A percentile compares a stretch with the other conserved stretches of the same genome.
These are phyloP conservation scores for Irpex sp. DNA, from an alignment of 1,284 basidiomycete species.

Conservation along the genomic window DNA sequence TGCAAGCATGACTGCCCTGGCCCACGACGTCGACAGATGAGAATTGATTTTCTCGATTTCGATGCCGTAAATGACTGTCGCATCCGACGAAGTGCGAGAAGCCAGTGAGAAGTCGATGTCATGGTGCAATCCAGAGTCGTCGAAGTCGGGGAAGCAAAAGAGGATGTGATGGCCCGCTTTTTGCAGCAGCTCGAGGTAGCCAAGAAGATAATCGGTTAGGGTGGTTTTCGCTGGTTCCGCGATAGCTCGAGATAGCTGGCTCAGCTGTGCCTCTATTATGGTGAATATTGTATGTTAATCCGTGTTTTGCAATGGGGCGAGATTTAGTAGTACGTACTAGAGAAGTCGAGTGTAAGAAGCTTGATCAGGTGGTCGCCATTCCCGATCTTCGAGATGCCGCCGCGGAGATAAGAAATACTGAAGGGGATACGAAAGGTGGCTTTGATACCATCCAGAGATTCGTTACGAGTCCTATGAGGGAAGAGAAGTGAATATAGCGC, in stretches of 20 bases:
- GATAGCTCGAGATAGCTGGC: constrained; percentile 7
- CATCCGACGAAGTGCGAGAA: constrained; percentile 7
- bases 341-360: constrained; percentile 14
- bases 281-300: not conserved
- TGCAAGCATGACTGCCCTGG: constrained; percentile 27
- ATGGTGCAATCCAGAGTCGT: constrained; percentile 17
- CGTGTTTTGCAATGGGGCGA: too few relatives aligned
- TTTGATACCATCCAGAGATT: constrained; percentile 3
- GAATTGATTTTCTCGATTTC: constrained; percentile 28
- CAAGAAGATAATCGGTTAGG: constrained; percentile 18
- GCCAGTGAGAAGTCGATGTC: constrained; percentile 25
- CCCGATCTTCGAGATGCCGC: constrained; percentile 14
- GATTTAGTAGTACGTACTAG: constrained; percentile 3
- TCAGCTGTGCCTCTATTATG: constrained; percentile 9
- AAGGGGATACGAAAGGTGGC: constrained; percentile 19
- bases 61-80: constrained; percentile 24
- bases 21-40: constrained; percentile 28
- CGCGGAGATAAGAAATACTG: constrained; percentile 8
- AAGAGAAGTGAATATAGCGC: not conserved
- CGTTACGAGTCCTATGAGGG: not conserved
- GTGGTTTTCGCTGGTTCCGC: constrained; percentile 7
- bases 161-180: constrained; percentile 27
- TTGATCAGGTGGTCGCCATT: constrained; percentile 18
- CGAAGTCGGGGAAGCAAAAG: constrained; percentile 29
- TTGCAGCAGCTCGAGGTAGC: constrained; percentile 24